These are phyloP conservation scores for Lecanicillium sp. DNA, from an alignment of 2,329 filamentous ascomycete species.

Conservation along the genomic window DNA sequence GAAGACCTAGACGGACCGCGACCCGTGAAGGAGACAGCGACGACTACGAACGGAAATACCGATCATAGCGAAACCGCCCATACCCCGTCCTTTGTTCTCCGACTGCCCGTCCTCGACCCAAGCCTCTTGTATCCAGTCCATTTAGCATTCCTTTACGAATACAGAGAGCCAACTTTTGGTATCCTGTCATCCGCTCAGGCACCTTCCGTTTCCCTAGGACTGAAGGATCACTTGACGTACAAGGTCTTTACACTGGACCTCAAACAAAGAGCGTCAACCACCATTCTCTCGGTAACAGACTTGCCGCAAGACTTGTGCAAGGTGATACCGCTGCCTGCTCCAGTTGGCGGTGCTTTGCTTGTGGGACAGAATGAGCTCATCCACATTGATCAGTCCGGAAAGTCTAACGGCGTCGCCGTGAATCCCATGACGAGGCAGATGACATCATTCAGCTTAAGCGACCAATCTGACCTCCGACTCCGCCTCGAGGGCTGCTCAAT, in stretches of 20 bases:
- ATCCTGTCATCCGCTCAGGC: slow-evolving; percentile 74
- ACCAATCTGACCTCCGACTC: slow-evolving; percentile 75
- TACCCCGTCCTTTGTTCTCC: slow-evolving; percentile 85
- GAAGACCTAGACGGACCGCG: slow-evolving; percentile 67
- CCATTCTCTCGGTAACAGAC: slow-evolving; percentile 76
- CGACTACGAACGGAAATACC: slow-evolving; percentile 26
- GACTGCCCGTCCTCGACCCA: slow-evolving; percentile 81
- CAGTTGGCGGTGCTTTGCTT: slow-evolving; percentile 81
- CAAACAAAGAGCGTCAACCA: slow-evolving; percentile 87
- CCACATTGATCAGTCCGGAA: slow-evolving; percentile 92
- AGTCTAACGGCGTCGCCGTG: slow-evolving; percentile 84
- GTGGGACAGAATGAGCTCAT: slow-evolving; percentile 86
- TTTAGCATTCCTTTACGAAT: slow-evolving; percentile 90
- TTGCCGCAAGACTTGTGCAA: slow-evolving; percentile 82
- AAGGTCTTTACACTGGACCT: slow-evolving; percentile 93
- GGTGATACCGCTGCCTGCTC: slow-evolving; percentile 74
- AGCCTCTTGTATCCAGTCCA: slow-evolving; percentile 82
- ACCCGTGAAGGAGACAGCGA: slow-evolving; percentile 37
- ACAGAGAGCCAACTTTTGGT: slow-evolving; percentile 94
- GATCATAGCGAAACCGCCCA: slow-evolving; percentile 58
- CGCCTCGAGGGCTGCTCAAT: slow-evolving; percentile 75
- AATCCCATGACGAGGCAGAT: slow-evolving; percentile 81
- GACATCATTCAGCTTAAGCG: slow-evolving; percentile 76
- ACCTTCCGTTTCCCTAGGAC: slow-evolving; percentile 69
- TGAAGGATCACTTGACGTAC: slow-evolving; percentile 81